phyloP scores from a whole-genome alignment of 192 early-diverging fungal genomes.

The Entomortierella beljakovae region DNA sequence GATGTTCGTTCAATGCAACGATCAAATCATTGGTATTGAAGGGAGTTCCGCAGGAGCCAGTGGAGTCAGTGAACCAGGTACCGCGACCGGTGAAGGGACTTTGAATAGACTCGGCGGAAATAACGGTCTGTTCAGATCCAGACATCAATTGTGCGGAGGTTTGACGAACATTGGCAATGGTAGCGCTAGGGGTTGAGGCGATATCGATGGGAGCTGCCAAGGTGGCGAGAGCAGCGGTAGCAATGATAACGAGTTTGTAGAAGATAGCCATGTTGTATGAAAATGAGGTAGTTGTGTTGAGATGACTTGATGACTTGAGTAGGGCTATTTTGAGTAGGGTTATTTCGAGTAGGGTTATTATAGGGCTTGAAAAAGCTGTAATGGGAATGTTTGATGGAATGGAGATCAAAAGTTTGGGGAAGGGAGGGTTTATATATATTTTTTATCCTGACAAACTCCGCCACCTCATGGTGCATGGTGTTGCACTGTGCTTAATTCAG shows the following conservation, averaged over 20 bases:
- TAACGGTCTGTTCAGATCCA: neutral
- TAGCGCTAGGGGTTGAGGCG: too few relatives aligned
- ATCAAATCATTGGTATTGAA: constrained; percentile 56
- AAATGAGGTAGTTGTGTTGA: neutral
- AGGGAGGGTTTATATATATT: constrained; percentile 6
- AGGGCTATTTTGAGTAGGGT: neutral
- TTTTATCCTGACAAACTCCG: neutral
- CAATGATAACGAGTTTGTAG: constrained; percentile 43
- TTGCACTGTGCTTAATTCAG: neutral
- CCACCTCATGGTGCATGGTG: neutral
- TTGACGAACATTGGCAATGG: constrained; percentile 8
- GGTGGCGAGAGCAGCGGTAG: constrained; percentile 8
- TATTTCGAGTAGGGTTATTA: neutral
- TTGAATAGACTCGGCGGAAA: neutral
- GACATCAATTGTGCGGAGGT: constrained; percentile 22
- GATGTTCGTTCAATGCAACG: constrained; percentile 55
- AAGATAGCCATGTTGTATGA: constrained; percentile 36
- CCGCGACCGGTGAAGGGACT: constrained; percentile 36
- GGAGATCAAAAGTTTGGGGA: neutral
- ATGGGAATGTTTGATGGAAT: neutral
- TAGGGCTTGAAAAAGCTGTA: neutral
- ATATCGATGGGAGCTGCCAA: neutral
- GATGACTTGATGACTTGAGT: neutral
- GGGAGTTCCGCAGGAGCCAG: constrained; percentile 54
- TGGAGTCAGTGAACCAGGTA: constrained; percentile 57